These are phyloP conservation scores for Leptodontidium sp. DNA, from an alignment of 2,329 filamentous ascomycete species.

Conservation along the genomic window DNA sequence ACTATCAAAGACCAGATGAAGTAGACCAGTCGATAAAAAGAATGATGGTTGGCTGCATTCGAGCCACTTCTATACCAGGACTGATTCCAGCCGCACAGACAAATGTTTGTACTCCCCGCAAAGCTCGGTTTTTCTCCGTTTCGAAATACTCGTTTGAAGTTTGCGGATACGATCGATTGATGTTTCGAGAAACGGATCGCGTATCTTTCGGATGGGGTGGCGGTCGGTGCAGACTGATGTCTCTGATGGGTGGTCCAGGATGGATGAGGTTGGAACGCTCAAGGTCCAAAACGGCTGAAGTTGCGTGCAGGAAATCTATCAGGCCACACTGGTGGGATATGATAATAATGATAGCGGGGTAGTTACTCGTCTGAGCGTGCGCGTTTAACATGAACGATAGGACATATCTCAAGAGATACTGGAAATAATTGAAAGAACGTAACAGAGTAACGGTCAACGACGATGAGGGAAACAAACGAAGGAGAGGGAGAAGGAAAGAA, in stretches of 20 bases:
- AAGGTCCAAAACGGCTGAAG: slow-evolving; percentile 15
- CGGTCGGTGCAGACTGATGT: not conserved
- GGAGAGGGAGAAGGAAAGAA: slow-evolving; percentile 4
- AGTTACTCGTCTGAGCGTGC: slow-evolving; percentile 17
- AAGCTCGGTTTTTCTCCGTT: slow-evolving; percentile 27
- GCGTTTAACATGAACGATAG: slow-evolving; percentile 27
- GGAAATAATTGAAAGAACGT: slow-evolving; percentile 2
- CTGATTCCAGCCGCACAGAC: slow-evolving; percentile 28
- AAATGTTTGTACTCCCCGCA: slow-evolving; percentile 28
- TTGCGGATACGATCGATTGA: slow-evolving; percentile 1
- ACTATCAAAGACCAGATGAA: slow-evolving; percentile 25
- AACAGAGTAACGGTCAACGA: slow-evolving; percentile 21
- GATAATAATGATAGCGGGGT: slow-evolving; percentile 14
- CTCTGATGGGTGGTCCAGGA: not conserved
- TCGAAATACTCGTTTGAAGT: slow-evolving; percentile 20
- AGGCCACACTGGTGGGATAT: slow-evolving; percentile 20
- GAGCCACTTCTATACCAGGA: slow-evolving; percentile 20
- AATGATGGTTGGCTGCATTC: slow-evolving; percentile 1
- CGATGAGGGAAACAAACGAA: slow-evolving; percentile 23
- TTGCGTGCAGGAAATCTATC: slow-evolving; percentile 1
- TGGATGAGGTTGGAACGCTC: slow-evolving; percentile 3
- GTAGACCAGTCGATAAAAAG: slow-evolving; percentile 1
- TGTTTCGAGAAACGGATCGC: slow-evolving; percentile 15
- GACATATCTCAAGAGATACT: slow-evolving; percentile 32
- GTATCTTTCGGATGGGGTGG: not conserved